These are phyloP conservation scores for Tirmania nivea DNA, from an alignment of 495 filamentous ascomycete genomes.

Conservation along the genomic window DNA sequence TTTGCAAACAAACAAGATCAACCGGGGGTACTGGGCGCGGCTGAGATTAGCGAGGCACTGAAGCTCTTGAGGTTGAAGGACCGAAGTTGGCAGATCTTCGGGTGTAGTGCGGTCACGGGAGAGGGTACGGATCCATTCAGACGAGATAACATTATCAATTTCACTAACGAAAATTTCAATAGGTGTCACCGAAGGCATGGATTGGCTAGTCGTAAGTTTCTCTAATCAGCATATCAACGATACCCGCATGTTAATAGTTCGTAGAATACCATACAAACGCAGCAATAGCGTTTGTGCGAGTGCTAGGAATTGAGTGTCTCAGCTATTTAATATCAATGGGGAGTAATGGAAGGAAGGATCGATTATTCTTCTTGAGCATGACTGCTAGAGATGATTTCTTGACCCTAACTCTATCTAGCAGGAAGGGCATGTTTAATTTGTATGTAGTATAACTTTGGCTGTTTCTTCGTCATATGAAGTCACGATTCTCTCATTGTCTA, in stretches of 20 bases:
- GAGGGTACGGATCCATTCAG: constrained; percentile 50
- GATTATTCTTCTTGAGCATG: too few species aligned
- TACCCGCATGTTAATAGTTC: not conserved
- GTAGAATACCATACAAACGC: constrained; percentile 6
- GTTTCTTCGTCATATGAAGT: too few species aligned
- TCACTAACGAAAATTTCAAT: not conserved
- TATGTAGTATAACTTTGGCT: too few species aligned
- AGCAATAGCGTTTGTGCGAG: not conserved
- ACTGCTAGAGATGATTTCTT: too few species aligned
- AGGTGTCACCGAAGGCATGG: constrained; percentile 85
- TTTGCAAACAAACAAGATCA: constrained; percentile 99
- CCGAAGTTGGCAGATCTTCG: constrained; percentile 97
- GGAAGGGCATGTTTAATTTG: too few species aligned
- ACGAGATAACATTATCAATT: constrained; percentile 36
- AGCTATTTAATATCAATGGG: too few species aligned
- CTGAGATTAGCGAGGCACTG: constrained; percentile 85
- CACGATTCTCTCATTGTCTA: too few species aligned
- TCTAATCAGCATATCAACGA: not conserved
- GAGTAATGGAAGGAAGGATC: too few species aligned
- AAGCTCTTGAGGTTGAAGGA: constrained; percentile 76
- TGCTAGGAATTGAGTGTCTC: too few species aligned
- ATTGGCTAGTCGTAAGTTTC: constrained; percentile 81
- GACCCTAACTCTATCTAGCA: too few species aligned
- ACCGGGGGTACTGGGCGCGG: constrained; percentile 86
- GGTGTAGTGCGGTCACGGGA: constrained; percentile 87